Base-by-base conservation (phyloP, 176 grass and related monocot genomes). In the Oryza meridionalis region DNA sequence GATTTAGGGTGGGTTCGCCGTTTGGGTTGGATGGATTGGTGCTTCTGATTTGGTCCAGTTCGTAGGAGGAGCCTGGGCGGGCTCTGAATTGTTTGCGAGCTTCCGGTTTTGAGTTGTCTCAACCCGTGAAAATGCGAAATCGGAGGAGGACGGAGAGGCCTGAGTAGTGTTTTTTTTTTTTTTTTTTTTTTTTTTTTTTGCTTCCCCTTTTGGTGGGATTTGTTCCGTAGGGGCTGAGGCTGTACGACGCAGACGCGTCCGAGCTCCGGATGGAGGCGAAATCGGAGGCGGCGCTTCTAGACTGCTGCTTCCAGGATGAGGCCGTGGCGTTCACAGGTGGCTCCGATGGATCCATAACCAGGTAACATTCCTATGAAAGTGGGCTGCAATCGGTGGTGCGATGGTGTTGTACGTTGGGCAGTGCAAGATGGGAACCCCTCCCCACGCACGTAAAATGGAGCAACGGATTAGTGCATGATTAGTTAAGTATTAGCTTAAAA, bases 281-380 rank as follows among this genome's bases (percentile, higher is more conserved):
- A 19, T 87, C 88, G 0, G 81, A 89, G n/a, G 86, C 69, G 17
- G 72, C 80, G 17, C 69, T 91, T 86, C 63, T 96, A 3, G 93
- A 96, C 26, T 93, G 88, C 69, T 93, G 93, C 78, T 96, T 96
- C 70, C 65, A 90, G 72, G 84, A 89, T n/a, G 91, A 96, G 59
- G 75, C 16, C 1, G n/a, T 69, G 13, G 91, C 86, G 9, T 78
- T 93, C 26, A 44, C 86, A 7, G 89, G 80, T 9, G 74, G 77
- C 81, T 96, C 91, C 0, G 86, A 89, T 72, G 91, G 91, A 81
- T 93, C 72, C 37, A 61, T 96, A 72, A 79, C 67, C 40, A 93
- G 94, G 94, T 96, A 78, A 45, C 22, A 22, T 22, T 67, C 58
- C 15, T 43, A 73, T 4, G 16, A 11, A 81, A 51, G 72, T 16